Percentiles rank a stretch among this genome's conserved stretches.
Conservation (phyloP, 495 filamentous ascomycete species). For the Cercophora samala region DNA sequence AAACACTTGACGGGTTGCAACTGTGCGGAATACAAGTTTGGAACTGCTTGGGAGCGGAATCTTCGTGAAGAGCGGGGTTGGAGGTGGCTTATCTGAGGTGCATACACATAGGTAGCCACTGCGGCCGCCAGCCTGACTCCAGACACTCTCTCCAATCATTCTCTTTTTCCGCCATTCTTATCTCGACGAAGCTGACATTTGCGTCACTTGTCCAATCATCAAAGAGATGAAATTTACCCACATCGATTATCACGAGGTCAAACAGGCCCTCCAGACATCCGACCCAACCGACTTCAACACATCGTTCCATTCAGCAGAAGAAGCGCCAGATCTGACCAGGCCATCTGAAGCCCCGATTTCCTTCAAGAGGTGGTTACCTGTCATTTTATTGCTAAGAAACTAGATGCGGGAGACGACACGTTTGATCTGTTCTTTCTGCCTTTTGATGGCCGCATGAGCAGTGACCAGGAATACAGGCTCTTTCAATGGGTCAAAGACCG, state of each 20-base stretch:
- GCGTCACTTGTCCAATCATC: no score
- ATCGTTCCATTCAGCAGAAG: constrained; percentile 21
- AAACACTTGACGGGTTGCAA: no score
- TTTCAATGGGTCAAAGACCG: constrained; percentile 31
- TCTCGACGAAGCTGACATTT: no score
- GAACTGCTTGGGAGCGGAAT: neutral
- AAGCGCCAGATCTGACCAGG: constrained; percentile 21
- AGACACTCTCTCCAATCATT: no score
- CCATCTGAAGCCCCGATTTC: constrained; percentile 25
- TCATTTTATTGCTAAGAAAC: constrained; percentile 18
- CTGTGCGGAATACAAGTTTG: neutral
- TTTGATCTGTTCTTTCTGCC: constrained; percentile 31
- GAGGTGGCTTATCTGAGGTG: no score
- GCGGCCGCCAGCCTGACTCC: no score
- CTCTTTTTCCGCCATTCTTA: no score
- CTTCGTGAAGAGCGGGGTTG: no score
- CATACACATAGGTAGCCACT: no score
- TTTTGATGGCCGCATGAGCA: constrained; percentile 30
- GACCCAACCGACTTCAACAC: constrained; percentile 24
- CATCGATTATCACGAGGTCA: no score
- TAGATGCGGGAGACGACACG: constrained; percentile 5
- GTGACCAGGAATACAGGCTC: constrained; percentile 31
- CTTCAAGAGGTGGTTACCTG: constrained; percentile 29
- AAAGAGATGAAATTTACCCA: no score
- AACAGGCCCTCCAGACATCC: neutral